Evolutionary conservation across 257 asterid genomes (phyloP).

Genomic region (Fraxinus anomala): DNA sequence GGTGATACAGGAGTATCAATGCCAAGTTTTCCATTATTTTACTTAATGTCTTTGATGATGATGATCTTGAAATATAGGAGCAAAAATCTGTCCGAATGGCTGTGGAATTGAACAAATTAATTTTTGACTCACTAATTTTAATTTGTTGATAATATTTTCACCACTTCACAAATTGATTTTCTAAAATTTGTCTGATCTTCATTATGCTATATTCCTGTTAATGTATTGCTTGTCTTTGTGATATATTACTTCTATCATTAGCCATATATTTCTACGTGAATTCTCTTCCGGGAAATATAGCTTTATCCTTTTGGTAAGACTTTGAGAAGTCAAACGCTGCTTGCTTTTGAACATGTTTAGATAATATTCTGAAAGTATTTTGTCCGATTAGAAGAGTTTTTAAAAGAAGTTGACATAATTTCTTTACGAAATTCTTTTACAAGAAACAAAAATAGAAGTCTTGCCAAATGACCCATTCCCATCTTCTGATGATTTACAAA

Average conservation of each 20-base stretch:
- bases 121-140: conserved; percentile 4
- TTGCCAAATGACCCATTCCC: too few relatives aligned
- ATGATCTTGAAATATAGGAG: conserved; percentile 24
- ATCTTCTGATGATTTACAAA: too few relatives aligned
- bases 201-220: not conserved
- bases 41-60: conserved; percentile 38
- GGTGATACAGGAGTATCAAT: conserved; percentile 28
- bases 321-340: too few relatives aligned
- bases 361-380: too few relatives aligned
- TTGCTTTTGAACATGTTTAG: too few relatives aligned
- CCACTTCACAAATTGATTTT: not conserved
- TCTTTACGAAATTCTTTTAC: too few relatives aligned
- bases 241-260: not conserved
- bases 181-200: not conserved
- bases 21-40: not conserved
- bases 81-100: not conserved
- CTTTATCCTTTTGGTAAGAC: too few relatives aligned
- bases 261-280: not conserved
- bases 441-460: too few relatives aligned
- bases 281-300: not conserved
- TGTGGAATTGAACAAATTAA: conserved; percentile 8
- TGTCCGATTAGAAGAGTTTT: too few relatives aligned
- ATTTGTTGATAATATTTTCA: conserved; percentile 18
- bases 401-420: too few relatives aligned
- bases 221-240: not conserved